Base-by-base conservation (phyloP, 2,329 filamentous ascomycete species). In the Camillea tinctor region DNA sequence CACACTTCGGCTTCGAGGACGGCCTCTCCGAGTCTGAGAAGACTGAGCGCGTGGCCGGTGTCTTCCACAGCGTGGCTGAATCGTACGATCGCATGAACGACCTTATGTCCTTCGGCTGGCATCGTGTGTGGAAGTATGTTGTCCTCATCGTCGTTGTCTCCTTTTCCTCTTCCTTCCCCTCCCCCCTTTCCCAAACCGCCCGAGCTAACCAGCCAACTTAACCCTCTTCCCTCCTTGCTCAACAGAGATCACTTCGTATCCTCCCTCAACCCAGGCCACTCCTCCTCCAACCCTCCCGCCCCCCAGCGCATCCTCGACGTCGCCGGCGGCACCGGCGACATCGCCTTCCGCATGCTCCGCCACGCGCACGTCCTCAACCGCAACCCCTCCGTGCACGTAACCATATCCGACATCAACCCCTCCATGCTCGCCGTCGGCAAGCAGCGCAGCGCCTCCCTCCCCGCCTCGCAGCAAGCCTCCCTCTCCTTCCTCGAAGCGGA, bases 61-160 rank as follows among this genome's bases (percentile, higher is more conserved):
- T 99, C 60, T 99, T 99, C 80, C 94, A 92, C 76, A 97, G 90
- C 67, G 95, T 99, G 49, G 95, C 95, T 67, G 88, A 91, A 64
- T 92, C 90, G 19, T 99, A 99, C 79, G 95, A 99, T 77, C 90
- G 89, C 64, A 99, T 99, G 95, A 99, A 99, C 79, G 95, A 99
- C 76, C 84, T 98, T 68, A 99, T 99, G 95, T 98, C 95, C 7
- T 86, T 99, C 53, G 95, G 95, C 58, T 93, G 97, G 78, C 95
- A 99, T 76, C 90, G 95, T 50, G 81, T 99, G 44, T 99, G 95
- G 95, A 99, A 89, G 85, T 85, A 68, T 54, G 82, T 75, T 52
- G 6, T 44, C n/a, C 26, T 30, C 13, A 30, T 17, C 15, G 9
- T 40, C 15, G 15, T 13, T 26, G 22, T 48, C 22, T 15, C n/a